phyloP scores from a whole-genome alignment of 73 alveolate species.

The Durusdinium trenchii region DNA sequence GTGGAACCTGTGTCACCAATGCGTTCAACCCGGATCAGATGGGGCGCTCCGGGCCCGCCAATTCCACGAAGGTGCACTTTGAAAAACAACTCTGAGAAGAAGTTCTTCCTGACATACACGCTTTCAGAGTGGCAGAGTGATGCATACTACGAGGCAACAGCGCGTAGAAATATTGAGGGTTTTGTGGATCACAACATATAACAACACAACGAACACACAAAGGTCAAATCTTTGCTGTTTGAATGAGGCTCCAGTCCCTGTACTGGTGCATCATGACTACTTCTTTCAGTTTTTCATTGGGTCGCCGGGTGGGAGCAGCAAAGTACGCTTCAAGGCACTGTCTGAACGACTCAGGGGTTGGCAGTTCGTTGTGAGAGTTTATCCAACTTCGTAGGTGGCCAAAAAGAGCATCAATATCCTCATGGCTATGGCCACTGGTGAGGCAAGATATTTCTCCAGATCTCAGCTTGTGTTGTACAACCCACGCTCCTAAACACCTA shows the following conservation, averaged over 20 bases:
- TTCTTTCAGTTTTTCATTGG: neutral
- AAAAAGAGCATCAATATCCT: neutral
- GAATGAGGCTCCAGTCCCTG: neutral
- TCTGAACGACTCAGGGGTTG: neutral
- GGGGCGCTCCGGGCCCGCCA: conserved; percentile 7
- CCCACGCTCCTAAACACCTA: neutral
- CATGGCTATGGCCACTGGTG: neutral
- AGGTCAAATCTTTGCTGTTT: neutral
- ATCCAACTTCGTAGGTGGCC: neutral
- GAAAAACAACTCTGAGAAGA: neutral
- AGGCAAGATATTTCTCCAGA: neutral
- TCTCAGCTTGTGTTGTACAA: neutral
- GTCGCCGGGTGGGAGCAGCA: neutral
- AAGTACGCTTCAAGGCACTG: neutral
- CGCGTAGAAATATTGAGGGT: neutral
- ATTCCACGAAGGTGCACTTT: neutral
- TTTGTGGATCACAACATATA: neutral
- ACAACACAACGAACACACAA: neutral
- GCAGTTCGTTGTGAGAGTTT: neutral
- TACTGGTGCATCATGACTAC: neutral
- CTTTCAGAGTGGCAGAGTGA: neutral
- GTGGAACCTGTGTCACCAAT: neutral
- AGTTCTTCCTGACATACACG: neutral
- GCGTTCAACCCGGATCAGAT: neutral
- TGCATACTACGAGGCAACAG: neutral